Conservation (phyloP, 768 basidiomycete genomes). For the Nevesoporus exiguus region DNA sequence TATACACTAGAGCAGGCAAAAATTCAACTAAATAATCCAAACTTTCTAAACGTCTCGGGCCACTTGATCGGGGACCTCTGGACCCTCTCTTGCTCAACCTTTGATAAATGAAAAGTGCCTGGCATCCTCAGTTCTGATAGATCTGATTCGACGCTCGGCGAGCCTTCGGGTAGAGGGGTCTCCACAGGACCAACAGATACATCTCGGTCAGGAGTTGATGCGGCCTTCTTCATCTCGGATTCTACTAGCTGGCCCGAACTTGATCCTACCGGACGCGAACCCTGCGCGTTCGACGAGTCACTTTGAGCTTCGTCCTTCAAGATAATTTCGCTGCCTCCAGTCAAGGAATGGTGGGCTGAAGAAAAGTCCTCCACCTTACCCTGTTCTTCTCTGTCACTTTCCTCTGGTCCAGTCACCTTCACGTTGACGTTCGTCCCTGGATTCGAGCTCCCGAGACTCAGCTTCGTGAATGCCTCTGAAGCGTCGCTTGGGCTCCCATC, state of each 20-base stretch:
- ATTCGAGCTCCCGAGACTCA: slow-evolving; percentile 29
- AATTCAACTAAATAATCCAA: slow-evolving; percentile 25
- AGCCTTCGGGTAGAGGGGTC: slow-evolving; percentile 2
- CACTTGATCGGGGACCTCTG: slow-evolving; percentile 12
- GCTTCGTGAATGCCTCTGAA: slow-evolving; percentile 23
- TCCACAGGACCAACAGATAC: not conserved
- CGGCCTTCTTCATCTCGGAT: not conserved
- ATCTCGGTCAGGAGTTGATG: not conserved
- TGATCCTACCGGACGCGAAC: not conserved
- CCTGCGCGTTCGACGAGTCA: not conserved
- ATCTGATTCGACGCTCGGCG: slow-evolving; percentile 30
- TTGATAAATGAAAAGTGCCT: slow-evolving; percentile 44
- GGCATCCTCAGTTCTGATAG: slow-evolving; percentile 43
- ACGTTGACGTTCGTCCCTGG: slow-evolving; percentile 43
- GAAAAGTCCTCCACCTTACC: slow-evolving; percentile 24
- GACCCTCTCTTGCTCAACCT: slow-evolving; percentile 1
- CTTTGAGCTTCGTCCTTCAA: slow-evolving; percentile 10
- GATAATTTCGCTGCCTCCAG: slow-evolving; percentile 13
- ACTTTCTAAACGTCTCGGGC: slow-evolving; percentile 19
- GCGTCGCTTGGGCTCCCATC: slow-evolving; percentile 26
- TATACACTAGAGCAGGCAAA: slow-evolving; percentile 1
- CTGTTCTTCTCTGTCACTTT: slow-evolving; percentile 18
- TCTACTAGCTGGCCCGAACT: not conserved
- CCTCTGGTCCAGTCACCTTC: slow-evolving; percentile 34
- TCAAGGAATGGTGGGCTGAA: slow-evolving; percentile 20